A percentile compares a stretch with the other conserved stretches of the same genome.
phyloP scores from a whole-genome alignment of 306 rosid species.

The Cucumis melo region DNA sequence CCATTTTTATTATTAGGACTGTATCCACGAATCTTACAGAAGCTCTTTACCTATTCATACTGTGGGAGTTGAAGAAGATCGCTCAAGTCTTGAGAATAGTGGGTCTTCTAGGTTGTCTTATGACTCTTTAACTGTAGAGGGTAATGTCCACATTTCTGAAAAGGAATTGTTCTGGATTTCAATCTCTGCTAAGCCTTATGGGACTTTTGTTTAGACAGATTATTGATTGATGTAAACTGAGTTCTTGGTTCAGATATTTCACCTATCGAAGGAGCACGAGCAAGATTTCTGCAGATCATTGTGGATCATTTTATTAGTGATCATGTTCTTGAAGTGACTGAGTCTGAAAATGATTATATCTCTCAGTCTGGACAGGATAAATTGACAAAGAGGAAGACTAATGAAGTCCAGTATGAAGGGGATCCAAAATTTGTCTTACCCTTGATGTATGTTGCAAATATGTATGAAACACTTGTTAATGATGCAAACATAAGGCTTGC shows the following conservation, averaged over 20 bases:
- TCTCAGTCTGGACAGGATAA: conserved; percentile 56
- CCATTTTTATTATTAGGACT: conserved; percentile 26
- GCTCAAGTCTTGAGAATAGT: conserved; percentile 52
- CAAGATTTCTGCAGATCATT: conserved; percentile 67
- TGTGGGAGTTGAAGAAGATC: conserved; percentile 69
- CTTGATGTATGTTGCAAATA: conserved; percentile 91
- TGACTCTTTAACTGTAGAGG: conserved; percentile 44
- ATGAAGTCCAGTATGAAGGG: conserved; percentile 70
- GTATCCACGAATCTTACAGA: conserved; percentile 57
- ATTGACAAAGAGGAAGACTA: conserved; percentile 60
- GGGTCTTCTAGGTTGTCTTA: conserved; percentile 51
- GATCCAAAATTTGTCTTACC: conserved; percentile 65
- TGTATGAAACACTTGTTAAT: conserved; percentile 67
- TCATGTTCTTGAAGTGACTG: conserved; percentile 41
- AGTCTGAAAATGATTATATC: conserved; percentile 45
- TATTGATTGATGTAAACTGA: conserved; percentile 8
- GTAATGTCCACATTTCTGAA: conserved; percentile 16
- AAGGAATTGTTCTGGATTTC: background rate
- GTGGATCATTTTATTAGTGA: conserved; percentile 67
- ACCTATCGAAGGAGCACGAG: conserved; percentile 75
- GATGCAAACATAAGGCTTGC: conserved; percentile 75
- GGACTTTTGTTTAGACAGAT: conserved; percentile 1
- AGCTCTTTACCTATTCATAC: conserved; percentile 54
- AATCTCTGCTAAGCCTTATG: background rate
- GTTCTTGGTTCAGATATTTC: conserved; percentile 46